Evolutionary conservation across 1,139 yeast species (phyloP).

Genomic region (Diutina neorugosa): DNA sequence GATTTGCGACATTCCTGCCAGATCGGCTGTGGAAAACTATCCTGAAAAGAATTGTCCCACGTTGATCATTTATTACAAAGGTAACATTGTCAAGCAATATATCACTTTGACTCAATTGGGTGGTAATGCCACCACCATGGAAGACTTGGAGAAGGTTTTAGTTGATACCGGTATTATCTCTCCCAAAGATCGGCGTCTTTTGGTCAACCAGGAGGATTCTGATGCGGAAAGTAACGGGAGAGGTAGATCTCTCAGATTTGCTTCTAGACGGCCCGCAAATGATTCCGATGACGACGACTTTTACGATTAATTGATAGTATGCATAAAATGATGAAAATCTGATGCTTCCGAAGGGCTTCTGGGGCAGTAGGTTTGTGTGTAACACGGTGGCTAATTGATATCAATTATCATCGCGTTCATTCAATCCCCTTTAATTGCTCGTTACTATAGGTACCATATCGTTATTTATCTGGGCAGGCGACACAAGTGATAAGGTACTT

Average conservation of each 20-base stretch:
- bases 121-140: conserved; percentile 60
- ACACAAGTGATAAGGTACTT: too few species aligned
- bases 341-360: too few species aligned
- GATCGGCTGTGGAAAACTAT: conserved; percentile 82
- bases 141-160: conserved; percentile 61
- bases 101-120: conserved; percentile 74
- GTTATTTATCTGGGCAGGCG: too few species aligned
- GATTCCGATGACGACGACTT: conserved; percentile 2
- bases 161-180: conserved; percentile 54
- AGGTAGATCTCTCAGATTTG: background rate
- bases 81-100: conserved; percentile 65
- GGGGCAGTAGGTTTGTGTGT: too few species aligned
- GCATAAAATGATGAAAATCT: background rate
- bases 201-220: conserved; percentile 52
- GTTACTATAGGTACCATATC: too few species aligned
- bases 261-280: background rate
- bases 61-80: conserved; percentile 62
- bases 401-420: too few species aligned
- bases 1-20: conserved; percentile 81
- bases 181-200: conserved; percentile 52
- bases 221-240: conserved; percentile 16
- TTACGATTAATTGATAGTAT: background rate
- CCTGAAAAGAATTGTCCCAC: conserved; percentile 91
- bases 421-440: too few species aligned
- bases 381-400: too few species aligned